Conservation (phyloP, 2,329 filamentous ascomycete genomes). For the Colletotrichum truncatum region DNA sequence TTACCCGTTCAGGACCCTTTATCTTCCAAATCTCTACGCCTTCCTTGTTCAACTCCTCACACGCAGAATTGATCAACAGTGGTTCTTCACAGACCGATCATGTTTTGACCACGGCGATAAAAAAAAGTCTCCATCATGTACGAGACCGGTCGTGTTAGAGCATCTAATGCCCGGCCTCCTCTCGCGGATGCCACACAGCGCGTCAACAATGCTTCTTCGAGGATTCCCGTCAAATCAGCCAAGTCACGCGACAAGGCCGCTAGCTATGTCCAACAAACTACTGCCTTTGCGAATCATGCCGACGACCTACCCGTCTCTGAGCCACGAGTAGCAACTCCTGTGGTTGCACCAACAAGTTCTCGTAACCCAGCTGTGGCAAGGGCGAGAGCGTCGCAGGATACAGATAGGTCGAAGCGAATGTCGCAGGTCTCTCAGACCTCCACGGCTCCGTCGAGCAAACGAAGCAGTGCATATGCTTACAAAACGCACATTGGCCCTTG, state of each 20-base stretch:
- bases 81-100: neutral
- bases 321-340: neutral
- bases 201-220: constrained; percentile 49
- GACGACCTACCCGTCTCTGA: constrained; percentile 10
- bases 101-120: constrained; percentile 26
- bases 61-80: neutral
- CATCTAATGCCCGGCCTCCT: constrained; percentile 44
- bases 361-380: constrained; percentile 34
- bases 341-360: constrained; percentile 16
- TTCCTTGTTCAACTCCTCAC: constrained; percentile 16
- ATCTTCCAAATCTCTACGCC: constrained; percentile 10
- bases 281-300: constrained; percentile 29
- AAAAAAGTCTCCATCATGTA: constrained; percentile 21
- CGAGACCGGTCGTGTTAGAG: constrained; percentile 22
- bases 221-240: constrained; percentile 36
- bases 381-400: constrained; percentile 38
- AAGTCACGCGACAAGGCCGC: constrained; percentile 40
- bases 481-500: constrained; percentile 91
- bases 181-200: constrained; percentile 58
- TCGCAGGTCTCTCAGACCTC: constrained; percentile 53
- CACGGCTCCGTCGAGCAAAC: constrained; percentile 44
- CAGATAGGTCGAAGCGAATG: constrained; percentile 46
- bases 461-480: constrained; percentile 50
- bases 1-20: constrained; percentile 9
- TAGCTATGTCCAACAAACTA: constrained; percentile 4